Percentiles rank a stretch among this genome's conserved stretches.
These are phyloP conservation scores for Penicillium maclennaniae DNA, from an alignment of 495 filamentous ascomycete genomes.

Conservation along the genomic window DNA sequence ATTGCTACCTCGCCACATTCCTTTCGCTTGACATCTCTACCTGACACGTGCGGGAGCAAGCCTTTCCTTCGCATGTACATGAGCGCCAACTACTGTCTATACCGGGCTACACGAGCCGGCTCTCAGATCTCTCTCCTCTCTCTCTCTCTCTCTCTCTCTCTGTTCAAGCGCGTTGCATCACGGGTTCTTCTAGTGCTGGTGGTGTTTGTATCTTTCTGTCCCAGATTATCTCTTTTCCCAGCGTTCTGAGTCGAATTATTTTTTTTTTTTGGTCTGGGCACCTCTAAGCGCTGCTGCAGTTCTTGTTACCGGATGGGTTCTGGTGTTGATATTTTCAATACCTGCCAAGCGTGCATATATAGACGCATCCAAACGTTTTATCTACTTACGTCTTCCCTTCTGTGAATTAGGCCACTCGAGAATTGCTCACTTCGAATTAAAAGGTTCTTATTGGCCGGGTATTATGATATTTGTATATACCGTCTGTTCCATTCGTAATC, in stretches of 20 bases:
- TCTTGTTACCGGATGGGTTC: not conserved
- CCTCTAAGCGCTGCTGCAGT: conserved; percentile 3
- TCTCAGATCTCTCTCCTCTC: conserved; percentile 3
- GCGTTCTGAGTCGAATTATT: not conserved
- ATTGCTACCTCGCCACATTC: not conserved
- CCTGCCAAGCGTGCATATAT: conserved; percentile 8
- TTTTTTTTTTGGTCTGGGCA: not conserved
- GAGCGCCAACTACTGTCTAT: conserved; percentile 30
- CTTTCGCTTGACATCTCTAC: not conserved
- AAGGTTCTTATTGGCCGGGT: not conserved
- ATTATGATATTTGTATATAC: not conserved
- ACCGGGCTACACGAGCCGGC: conserved; percentile 3
- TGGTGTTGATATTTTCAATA: conserved; percentile 6
- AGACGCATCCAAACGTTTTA: not conserved
- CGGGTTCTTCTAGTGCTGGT: conserved; percentile 2
- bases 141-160: conserved; percentile 2
- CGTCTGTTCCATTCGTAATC: not conserved
- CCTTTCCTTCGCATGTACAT: conserved; percentile 29
- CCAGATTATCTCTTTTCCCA: not conserved
- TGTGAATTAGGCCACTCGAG: not conserved
- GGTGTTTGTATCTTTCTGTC: conserved; percentile 1
- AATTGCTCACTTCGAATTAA: too few relatives aligned
- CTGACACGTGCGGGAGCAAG: not conserved
- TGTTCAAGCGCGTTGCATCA: conserved; percentile 8
- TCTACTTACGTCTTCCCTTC: not conserved